These are phyloP conservation scores for Oryza rufipogon DNA, from an alignment of 176 grass and related monocot genomes.

Conservation along the genomic window DNA sequence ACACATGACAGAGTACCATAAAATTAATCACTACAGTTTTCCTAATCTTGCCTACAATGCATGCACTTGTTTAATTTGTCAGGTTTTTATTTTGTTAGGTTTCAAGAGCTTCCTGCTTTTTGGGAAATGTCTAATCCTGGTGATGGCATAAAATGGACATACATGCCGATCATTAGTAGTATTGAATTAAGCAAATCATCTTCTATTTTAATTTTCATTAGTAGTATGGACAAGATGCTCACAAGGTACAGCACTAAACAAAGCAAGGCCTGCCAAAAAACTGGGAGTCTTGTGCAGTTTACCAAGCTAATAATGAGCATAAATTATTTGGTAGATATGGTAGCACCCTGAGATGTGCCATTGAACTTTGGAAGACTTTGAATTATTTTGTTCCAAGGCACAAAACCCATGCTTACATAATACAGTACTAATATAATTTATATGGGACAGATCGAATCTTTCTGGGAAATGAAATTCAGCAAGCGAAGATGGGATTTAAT, in stretches of 20 bases:
- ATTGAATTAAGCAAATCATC: background rate
- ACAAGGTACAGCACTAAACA: conserved; percentile 12
- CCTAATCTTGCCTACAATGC: conserved; percentile 10
- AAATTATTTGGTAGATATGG: conserved; percentile 26
- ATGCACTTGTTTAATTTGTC: background rate
- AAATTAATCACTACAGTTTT: conserved; percentile 11
- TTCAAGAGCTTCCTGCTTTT: background rate
- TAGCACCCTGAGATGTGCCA: background rate
- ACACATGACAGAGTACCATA: background rate
- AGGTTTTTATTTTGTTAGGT: too few relatives aligned
- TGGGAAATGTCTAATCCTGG: background rate
- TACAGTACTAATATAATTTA: background rate
- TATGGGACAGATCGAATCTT: conserved; percentile 17
- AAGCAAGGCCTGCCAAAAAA: conserved; percentile 21
- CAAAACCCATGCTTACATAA: background rate
- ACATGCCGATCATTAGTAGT: background rate
- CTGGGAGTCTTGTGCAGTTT: conserved; percentile 8
- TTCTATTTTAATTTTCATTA: background rate
- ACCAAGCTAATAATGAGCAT: conserved; percentile 29
- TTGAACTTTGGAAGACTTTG: background rate
- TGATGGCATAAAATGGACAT: conserved; percentile 6
- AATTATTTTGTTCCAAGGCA: background rate
- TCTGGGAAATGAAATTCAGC: background rate
- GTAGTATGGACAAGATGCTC: background rate
- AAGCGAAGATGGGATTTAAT: background rate